Evolutionary conservation across 768 basidiomycete genomes (phyloP).

Genomic region (Chiua virens): DNA sequence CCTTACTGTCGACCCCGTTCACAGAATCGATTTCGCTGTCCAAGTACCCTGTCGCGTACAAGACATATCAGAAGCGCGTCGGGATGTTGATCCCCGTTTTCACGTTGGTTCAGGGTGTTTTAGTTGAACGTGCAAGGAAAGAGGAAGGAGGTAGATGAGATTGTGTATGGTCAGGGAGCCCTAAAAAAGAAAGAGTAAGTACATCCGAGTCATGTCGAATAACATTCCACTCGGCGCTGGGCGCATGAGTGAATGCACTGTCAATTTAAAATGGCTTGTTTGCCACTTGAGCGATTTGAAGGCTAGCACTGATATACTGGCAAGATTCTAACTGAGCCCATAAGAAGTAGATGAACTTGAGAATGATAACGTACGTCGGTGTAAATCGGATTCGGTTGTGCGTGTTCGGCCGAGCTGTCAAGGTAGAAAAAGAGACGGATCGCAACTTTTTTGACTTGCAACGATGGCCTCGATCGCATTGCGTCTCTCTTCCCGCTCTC

Average conservation of each 20-base stretch:
- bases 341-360: no score
- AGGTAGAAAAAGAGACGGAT: conserved; percentile 12
- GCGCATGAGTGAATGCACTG: no score
- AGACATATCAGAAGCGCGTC: conserved; percentile 73
- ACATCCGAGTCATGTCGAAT: no score
- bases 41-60: conserved; percentile 75
- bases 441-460: not conserved
- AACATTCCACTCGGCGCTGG: no score
- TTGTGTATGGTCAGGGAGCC: conserved; percentile 42
- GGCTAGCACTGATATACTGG: no score
- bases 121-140: conserved; percentile 39
- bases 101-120: conserved; percentile 45
- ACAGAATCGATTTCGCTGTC: conserved; percentile 76
- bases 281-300: no score
- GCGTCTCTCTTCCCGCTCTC: conserved; percentile 61
- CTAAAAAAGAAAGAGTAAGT: conserved; percentile 25
- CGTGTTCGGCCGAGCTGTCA: conserved; percentile 11
- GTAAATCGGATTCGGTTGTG: conserved; percentile 3
- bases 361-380: no score
- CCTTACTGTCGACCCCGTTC: conserved; percentile 70
- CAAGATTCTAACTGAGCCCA: no score
- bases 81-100: conserved; percentile 68
- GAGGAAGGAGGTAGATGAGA: conserved; percentile 37
- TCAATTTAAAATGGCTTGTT: no score
- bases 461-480: conserved; percentile 59